Evolutionary conservation across 2,329 filamentous ascomycete genomes (phyloP).

Genomic region (Epicoccum nigrum): DNA sequence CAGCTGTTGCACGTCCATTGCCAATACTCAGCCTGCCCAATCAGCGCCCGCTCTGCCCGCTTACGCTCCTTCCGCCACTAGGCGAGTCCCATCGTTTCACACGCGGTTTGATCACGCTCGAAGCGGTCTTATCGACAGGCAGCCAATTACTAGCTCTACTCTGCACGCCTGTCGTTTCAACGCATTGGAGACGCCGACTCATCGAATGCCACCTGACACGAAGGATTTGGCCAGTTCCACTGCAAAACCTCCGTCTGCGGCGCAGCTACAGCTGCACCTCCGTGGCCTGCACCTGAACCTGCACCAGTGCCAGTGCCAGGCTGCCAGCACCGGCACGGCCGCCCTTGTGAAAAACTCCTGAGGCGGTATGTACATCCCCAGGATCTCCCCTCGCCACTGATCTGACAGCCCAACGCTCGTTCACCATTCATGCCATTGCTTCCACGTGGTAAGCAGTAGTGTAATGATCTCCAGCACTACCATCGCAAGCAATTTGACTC

Average conservation of each 20-base stretch:
- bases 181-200: conserved; percentile 5
- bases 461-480: conserved; percentile 20
- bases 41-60: conserved; percentile 18
- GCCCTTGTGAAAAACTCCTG: background rate
- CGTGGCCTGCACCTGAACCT: background rate
- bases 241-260: conserved; percentile 8
- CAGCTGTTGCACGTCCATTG: conserved; percentile 32
- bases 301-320: too few relatives aligned
- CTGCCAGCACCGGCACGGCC: background rate
- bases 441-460: conserved; percentile 15
- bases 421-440: conserved; percentile 8
- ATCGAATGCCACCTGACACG: conserved; percentile 10
- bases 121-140: conserved; percentile 24
- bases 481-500: conserved; percentile 4
- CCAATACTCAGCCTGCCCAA: conserved; percentile 39
- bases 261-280: conserved; percentile 2
- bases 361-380: background rate
- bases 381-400: conserved; percentile 5
- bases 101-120: conserved; percentile 41
- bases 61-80: conserved; percentile 25
- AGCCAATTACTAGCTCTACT: conserved; percentile 14
- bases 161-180: conserved; percentile 14
- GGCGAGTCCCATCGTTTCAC: conserved; percentile 40
- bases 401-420: conserved; percentile 15
- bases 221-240: conserved; percentile 7